Evolutionary conservation across 306 rosid species (phyloP).

Genomic region (Casuarina equisetifolia): DNA sequence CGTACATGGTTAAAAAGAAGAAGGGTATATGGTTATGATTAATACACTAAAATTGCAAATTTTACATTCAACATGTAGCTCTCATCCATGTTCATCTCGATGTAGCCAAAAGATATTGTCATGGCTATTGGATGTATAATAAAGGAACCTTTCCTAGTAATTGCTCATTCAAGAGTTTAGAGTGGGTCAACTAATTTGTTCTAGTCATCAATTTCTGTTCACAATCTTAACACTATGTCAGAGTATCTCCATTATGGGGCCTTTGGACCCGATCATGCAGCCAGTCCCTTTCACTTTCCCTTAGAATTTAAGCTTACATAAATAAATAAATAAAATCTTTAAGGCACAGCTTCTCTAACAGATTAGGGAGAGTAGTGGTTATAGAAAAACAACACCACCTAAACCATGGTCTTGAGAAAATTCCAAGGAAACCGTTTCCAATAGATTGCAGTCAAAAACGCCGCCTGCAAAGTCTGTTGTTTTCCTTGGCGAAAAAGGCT

Average conservation of each 20-base stretch:
- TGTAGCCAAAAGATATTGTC: not conserved
- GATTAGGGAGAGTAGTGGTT: too few species aligned
- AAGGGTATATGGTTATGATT: too few species aligned
- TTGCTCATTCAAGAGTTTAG: not conserved
- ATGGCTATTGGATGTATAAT: not conserved
- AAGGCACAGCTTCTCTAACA: too few species aligned
- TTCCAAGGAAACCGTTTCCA: not conserved
- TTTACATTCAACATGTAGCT: not conserved
- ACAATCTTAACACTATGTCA: not conserved
- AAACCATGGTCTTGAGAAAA: not conserved
- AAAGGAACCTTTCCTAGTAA: not conserved
- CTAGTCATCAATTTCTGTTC: not conserved
- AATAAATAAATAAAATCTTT: too few species aligned
- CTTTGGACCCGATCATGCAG: not conserved
- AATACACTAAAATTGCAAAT: not conserved
- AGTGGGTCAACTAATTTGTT: not conserved
- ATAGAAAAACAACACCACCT: not conserved
- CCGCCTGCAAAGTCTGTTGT: slow-evolving; percentile 38
- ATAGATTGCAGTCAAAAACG: slow-evolving; percentile 48
- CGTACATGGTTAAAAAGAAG: too few species aligned
- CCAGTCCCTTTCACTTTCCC: not conserved
- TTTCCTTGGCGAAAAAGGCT: slow-evolving; percentile 18
- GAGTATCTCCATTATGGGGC: too few species aligned
- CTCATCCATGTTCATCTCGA: not conserved
- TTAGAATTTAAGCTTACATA: too few species aligned